Conservation (phyloP, 2,329 filamentous ascomycete genomes). For the Plectosphaerella sp. region DNA sequence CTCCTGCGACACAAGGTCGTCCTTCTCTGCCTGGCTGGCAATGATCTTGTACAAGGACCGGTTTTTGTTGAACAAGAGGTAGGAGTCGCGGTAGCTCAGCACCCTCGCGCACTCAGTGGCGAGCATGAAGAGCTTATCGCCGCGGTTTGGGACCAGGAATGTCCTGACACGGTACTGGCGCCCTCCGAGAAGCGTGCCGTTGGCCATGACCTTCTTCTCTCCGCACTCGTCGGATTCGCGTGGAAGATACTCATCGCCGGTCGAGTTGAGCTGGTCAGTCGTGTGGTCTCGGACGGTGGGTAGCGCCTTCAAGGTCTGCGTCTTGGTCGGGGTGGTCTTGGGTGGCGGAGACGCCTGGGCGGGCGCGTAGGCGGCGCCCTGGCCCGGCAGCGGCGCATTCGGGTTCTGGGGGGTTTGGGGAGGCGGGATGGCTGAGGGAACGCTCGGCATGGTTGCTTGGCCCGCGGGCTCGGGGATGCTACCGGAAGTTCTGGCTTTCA, state of each 20-base stretch:
- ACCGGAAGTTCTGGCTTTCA: conserved; percentile 52
- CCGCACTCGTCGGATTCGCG: conserved; percentile 90
- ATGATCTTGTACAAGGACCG: conserved; percentile 97
- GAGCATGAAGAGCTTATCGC: conserved; percentile 96
- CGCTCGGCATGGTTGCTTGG: conserved; percentile 42
- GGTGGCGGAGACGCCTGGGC: conserved; percentile 53
- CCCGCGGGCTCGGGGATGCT: conserved; percentile 53
- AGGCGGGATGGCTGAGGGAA: conserved; percentile 34
- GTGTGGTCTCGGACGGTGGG: conserved; percentile 96
- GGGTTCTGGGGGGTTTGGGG: conserved; percentile 53
- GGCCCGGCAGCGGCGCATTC: conserved; percentile 38
- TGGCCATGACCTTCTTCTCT: conserved; percentile 85
- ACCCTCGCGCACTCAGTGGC: conserved; percentile 96
- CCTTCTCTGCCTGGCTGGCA: conserved; percentile 91
- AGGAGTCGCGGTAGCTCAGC: conserved; percentile 93
- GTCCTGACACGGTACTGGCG: conserved; percentile 91
- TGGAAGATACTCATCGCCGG: conserved; percentile 91
- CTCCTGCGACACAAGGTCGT: conserved; percentile 91
- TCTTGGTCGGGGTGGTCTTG: conserved; percentile 76
- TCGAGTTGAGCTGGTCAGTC: conserved; percentile 85
- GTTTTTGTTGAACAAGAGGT: conserved; percentile 98
- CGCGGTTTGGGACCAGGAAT: conserved; percentile 85
- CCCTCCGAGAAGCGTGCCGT: conserved; percentile 75
- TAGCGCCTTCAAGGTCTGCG: conserved; percentile 77
- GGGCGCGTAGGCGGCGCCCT: conserved; percentile 34